These are phyloP conservation scores for Prosopis cineraria DNA, from an alignment of 306 rosid genomes.

Conservation along the genomic window DNA sequence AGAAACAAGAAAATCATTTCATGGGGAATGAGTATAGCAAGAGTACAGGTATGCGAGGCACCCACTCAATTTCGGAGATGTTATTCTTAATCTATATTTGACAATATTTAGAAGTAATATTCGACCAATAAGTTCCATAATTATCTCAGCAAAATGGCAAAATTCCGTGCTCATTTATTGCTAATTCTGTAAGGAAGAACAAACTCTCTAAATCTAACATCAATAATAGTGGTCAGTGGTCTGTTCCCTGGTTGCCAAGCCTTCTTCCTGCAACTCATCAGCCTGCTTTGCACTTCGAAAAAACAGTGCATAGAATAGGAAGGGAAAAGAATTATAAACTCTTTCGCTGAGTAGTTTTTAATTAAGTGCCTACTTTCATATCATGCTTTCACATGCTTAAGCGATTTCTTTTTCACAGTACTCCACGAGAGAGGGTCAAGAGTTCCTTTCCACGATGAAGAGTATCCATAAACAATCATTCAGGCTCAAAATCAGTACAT, in stretches of 20 bases:
- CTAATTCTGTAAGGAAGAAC: not conserved
- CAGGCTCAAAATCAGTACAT: slow-evolving; percentile 25
- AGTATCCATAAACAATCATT: slow-evolving; percentile 3
- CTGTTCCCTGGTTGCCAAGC: not conserved
- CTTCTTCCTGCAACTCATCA: not conserved
- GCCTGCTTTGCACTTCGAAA: not conserved
- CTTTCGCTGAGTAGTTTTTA: not conserved
- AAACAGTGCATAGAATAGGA: not conserved
- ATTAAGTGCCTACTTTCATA: not conserved
- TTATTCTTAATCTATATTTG: slow-evolving; percentile 8
- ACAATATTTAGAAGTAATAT: not conserved
- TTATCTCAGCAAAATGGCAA: not conserved
- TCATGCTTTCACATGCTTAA: not conserved
- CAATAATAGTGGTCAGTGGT: not conserved
- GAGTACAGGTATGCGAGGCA: slow-evolving; percentile 7
- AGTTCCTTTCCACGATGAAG: not conserved
- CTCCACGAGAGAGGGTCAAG: not conserved
- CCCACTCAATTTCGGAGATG: not conserved
- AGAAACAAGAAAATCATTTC: not conserved
- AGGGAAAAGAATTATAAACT: not conserved
- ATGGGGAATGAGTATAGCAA: not conserved
- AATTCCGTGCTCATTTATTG: not conserved
- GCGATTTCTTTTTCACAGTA: not conserved
- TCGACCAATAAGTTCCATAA: slow-evolving; percentile 12
- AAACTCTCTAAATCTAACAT: slow-evolving; percentile 22